Conservation (phyloP, 345 rosid species). For the Eucalyptus pauciflora region DNA sequence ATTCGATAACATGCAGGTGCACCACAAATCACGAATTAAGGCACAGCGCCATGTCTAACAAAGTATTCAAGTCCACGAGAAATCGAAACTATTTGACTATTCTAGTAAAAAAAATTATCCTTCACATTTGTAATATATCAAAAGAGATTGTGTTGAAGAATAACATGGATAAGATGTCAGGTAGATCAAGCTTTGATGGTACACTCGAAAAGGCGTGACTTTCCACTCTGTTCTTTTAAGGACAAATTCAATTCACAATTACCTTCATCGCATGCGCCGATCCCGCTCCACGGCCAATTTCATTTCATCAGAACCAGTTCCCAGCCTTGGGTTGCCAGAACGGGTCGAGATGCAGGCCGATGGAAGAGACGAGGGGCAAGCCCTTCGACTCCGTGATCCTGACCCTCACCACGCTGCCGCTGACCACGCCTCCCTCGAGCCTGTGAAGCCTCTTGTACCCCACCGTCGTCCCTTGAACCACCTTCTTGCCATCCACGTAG, state of each 20-base stretch:
- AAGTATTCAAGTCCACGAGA: neutral
- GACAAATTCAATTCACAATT: neutral
- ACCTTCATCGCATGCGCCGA: neutral
- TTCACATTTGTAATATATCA: neutral
- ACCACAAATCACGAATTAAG: neutral
- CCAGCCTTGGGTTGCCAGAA: slow-evolving; percentile 19
- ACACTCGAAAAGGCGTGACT: neutral
- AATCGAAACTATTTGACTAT: neutral
- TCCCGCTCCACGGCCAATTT: neutral
- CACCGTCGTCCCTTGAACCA: slow-evolving; percentile 51
- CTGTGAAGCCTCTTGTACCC: slow-evolving; percentile 62
- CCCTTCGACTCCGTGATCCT: slow-evolving; percentile 27
- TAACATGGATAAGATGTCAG: neutral
- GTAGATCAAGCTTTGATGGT: neutral
- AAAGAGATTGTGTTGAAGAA: neutral
- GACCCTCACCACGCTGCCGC: slow-evolving; percentile 29
- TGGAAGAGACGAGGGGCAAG: slow-evolving; percentile 52
- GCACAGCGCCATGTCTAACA: neutral
- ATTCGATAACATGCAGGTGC: neutral
- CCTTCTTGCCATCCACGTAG: slow-evolving; percentile 32
- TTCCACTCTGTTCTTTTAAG: neutral
- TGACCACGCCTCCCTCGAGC: slow-evolving; percentile 13
- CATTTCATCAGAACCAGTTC: neutral
- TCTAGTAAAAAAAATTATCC: neutral
- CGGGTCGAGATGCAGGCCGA: slow-evolving; percentile 60